Evolutionary conservation across 2,329 filamentous ascomycete species (phyloP), one percentile per base, ranked within the genome.

Genomic region (Colletotrichum filicis): DNA sequence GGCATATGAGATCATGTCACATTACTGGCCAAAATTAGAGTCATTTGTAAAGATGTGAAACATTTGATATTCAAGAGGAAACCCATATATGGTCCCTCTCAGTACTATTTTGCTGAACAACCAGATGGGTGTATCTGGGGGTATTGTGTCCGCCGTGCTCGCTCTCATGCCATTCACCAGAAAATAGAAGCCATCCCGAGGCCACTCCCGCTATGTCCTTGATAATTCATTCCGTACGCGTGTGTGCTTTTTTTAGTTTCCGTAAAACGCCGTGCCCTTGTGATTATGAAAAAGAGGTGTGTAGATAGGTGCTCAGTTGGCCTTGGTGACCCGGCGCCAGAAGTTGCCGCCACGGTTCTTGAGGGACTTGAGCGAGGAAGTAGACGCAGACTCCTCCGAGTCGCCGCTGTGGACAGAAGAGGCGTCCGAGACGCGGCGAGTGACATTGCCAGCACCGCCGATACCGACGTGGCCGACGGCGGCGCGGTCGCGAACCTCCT

Each of bases 361-460:
- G 19, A 73, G 59, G 8, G 66, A 73, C 61, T 73, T 73, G 71
- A 73, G 66, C 14, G 71, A 73, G 5, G 70, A 70, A 11, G 24
- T 35, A 12, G 60, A 56, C 19, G 55, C 65, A 16, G 80, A 79
- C 53, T 75, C 74, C 4, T 77, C 68, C 74, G 79, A 79, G 58
- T 71, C 75, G 1, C 76, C 74, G 76, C 80, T 83, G 49, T 68
- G 73, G 76, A 92, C 88, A 81, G 91, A 86, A 66, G 87, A 84
- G 77, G 86, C 83, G 75, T 87, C 86, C 67, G 89, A 83, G 71
- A 87, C 83, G 80, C 92, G 91, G 83, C 92, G 91, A 81, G 93
- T 92, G 69, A 88, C 85, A 81, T 92, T 92, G 76, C 90, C 90
- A 9, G 89, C 89, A 70, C 90, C 74, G 42, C 74, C 74, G 52